phyloP scores from a whole-genome alignment of 495 filamentous ascomycete genomes.

The Cryomyces antarcticus region DNA sequence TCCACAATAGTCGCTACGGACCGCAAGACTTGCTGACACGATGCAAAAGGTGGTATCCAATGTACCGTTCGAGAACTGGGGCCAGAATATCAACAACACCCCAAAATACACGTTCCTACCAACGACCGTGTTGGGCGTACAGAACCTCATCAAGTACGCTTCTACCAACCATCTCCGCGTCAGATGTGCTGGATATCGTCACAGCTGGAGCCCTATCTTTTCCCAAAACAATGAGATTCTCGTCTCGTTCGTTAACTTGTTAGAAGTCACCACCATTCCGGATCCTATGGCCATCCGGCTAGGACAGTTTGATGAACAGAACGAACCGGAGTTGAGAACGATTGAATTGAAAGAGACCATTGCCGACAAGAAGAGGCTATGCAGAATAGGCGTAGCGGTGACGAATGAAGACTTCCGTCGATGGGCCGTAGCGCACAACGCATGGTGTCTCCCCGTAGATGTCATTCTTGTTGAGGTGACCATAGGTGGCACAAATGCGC shows the following conservation, averaged over 20 bases:
- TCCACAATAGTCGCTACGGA: not conserved
- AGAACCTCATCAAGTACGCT: constrained; percentile 25
- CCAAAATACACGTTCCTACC: constrained; percentile 27
- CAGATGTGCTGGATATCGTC: constrained; percentile 27
- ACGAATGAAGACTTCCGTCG: constrained; percentile 30
- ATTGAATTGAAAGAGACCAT: constrained; percentile 22
- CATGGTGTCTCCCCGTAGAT: constrained; percentile 25
- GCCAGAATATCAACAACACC: constrained; percentile 23
- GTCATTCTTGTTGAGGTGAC: constrained; percentile 34
- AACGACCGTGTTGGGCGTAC: constrained; percentile 23
- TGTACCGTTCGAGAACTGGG: constrained; percentile 30
- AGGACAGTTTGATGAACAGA: constrained; percentile 11
- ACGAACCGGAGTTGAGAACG: constrained; percentile 11
- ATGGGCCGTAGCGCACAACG: constrained; percentile 24
- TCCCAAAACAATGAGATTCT: constrained; percentile 26
- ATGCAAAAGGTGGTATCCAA: constrained; percentile 7
- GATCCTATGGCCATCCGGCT: constrained; percentile 18
- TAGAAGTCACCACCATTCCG: constrained; percentile 20
- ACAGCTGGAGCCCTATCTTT: constrained; percentile 28
- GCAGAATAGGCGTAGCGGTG: constrained; percentile 24
- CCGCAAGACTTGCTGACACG: not conserved
- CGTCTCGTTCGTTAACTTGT: constrained; percentile 26
- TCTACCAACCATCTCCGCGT: constrained; percentile 19
- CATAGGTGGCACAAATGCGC: constrained; percentile 28
- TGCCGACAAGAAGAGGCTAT: constrained; percentile 12